Base-by-base conservation (phyloP, 2,329 filamentous ascomycete genomes). In the Trichoderma pleuroti region DNA sequence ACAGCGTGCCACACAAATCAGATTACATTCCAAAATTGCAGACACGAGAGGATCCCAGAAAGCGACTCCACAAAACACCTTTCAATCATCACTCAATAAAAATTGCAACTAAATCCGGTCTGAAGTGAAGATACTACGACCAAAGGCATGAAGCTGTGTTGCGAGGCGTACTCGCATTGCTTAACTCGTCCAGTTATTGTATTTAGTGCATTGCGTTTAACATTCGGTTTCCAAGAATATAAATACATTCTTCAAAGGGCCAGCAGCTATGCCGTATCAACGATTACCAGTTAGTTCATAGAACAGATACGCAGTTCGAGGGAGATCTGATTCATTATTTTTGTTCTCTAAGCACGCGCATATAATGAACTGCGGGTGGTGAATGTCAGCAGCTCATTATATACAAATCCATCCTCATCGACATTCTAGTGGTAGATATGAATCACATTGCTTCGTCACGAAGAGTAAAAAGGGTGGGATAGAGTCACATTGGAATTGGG, bases 41-140 rank as follows among this genome's bases (percentile, higher is more conserved):
- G 70, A 34, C 78, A 75, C 1, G 82, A 76, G 14, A 84, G 73
- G 46, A 78, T 81, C 8, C 75, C 73, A 7, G 81, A 80, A 12
- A 80, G 71, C 1, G 78, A 80, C 73, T 82, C 81, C 21, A 81
- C 49, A 64, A 78, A 80, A 12, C n/a, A 80, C 76, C 24, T 75
- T 72, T 9, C 74, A 74, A 3, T 63, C 68, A 5, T 70, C 72
- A 26, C 14, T 24, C 68, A 73, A 76, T 49, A 79, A 74, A 11
- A 81, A 76, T 62, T 81, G 76, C 49, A 80, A 73, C 71, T 81
- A 78, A 70, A 80, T 76, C 24, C 72, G 73, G 71, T 80, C 78
- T 4, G 74, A 76, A 32, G 80, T 60, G 26, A 75, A 65, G 21
- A 79, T 73, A 6, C 77, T 72, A 12, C 77, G 74, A 42, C 72